Evolutionary conservation across 192 early-diverging fungal genomes (phyloP).

Genomic region (Backusella sp.): DNA sequence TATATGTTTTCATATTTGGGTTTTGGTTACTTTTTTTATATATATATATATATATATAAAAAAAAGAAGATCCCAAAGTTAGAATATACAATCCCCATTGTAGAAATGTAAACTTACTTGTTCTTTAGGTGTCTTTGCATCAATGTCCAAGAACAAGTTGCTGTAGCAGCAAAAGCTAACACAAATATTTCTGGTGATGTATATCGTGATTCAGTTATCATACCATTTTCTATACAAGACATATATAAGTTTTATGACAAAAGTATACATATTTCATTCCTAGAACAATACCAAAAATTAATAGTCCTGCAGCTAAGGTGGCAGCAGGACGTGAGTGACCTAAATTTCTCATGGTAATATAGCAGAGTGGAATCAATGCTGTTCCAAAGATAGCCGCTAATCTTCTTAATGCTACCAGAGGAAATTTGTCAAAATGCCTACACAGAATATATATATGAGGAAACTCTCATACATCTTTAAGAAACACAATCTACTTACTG

Average conservation of each 20-base stretch:
- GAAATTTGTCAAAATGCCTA: slow-evolving; percentile 35
- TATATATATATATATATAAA: no score
- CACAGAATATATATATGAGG: background rate
- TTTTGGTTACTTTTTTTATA: background rate
- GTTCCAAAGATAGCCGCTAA: slow-evolving; percentile 76
- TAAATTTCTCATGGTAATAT: slow-evolving; percentile 75
- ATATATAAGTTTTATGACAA: background rate
- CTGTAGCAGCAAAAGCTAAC: slow-evolving; percentile 40
- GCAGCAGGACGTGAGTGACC: slow-evolving; percentile 72
- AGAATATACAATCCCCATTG: background rate
- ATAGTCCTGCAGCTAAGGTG: slow-evolving; percentile 69
- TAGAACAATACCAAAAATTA: slow-evolving; percentile 67
- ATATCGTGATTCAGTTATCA: slow-evolving; percentile 55
- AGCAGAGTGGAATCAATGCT: slow-evolving; percentile 75
- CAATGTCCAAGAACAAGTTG: slow-evolving; percentile 78
- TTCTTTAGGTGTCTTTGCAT: slow-evolving; percentile 60
- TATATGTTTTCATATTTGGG: background rate
- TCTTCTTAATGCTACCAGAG: slow-evolving; percentile 80
- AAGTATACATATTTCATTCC: background rate
- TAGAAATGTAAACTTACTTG: background rate
- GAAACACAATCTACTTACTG: slow-evolving; percentile 23
- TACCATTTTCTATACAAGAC: slow-evolving; percentile 76
- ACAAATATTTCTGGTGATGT: background rate
- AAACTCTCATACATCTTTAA: background rate
- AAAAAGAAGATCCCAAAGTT: background rate